Evolutionary conservation across 192 early-diverging fungal genomes (phyloP), one percentile per base, ranked within the genome.

Genomic region (Pecoramyces ruminantium): DNA sequence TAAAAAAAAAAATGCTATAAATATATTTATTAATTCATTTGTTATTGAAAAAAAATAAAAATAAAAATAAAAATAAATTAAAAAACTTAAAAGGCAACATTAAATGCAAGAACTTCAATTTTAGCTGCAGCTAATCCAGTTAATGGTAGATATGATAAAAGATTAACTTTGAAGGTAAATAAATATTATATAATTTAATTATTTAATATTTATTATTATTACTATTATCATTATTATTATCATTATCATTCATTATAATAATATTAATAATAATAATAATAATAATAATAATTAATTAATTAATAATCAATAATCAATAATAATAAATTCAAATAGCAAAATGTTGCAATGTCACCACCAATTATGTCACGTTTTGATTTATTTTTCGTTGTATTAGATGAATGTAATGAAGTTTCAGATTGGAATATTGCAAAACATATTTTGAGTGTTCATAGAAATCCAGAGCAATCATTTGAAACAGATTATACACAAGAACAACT

Each of bases 281-380:
- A 21, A 34, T 29, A 30, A 80, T n/a, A 40, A 77, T 29, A 30
- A 77, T n/a, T n/a, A n/a, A n/a, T n/a, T n/a, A n/a, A n/a, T n/a
- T n/a, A n/a, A n/a, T n/a, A n/a, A n/a, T n/a, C n/a, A n/a, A n/a
- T n/a, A n/a, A n/a, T n/a, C n/a, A n/a, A n/a, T 34, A 21, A 13
- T 78, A 77, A 30, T 40, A 85, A 78, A 39, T 28, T 67, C 17
- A 40, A 39, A 78, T 83, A 94, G 92, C 96, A 97, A 93, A 99
- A 99, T 86, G 94, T 99, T 30, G 90, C 90, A 30, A 95, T 98
- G 95, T 95, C 95, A 5, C 92, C 94, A 12, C 95, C 97, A 25
- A 98, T 99, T 83, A 96, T 99, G 96, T 99, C 97, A 38, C 94
- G 97, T 83, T 99, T 99, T 83, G 97, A 99, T 86, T 82, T 99